Evolutionary conservation across 257 asterid species (phyloP).

Genomic region (Fraxinus cuspidata): DNA sequence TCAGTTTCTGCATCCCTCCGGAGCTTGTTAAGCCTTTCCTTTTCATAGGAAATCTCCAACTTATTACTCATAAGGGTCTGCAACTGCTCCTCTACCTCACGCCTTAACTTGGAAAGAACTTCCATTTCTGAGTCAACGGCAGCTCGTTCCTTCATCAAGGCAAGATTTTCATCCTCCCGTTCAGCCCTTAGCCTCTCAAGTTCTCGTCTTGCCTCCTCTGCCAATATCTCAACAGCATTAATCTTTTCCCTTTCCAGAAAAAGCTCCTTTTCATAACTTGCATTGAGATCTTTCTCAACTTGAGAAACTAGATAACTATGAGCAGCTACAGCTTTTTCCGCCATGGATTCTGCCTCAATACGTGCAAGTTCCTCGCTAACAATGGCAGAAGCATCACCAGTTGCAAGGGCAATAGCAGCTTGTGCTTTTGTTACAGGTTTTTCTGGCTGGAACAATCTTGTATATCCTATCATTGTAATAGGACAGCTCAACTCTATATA

Average conservation of each 20-base stretch:
- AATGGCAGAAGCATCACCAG: conserved; percentile 80
- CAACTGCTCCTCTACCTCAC: conserved; percentile 83
- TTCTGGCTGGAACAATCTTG: conserved; percentile 95
- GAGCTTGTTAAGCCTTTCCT: conserved; percentile 82
- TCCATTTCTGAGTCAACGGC: conserved; percentile 95
- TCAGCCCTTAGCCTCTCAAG: conserved; percentile 72
- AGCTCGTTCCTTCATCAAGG: conserved; percentile 81
- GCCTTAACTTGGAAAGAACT: conserved; percentile 73
- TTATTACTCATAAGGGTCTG: conserved; percentile 68
- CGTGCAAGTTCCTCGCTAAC: conserved; percentile 95
- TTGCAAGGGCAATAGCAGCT: conserved; percentile 90
- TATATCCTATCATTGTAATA: conserved; percentile 62
- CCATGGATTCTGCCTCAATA: conserved; percentile 95
- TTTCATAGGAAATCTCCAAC: conserved; percentile 79
- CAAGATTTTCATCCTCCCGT: conserved; percentile 74
- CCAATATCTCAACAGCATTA: conserved; percentile 70
- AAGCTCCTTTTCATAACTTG: conserved; percentile 74
- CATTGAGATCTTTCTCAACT: conserved; percentile 85
- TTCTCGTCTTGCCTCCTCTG: conserved; percentile 79
- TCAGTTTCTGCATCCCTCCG: conserved; percentile 77
- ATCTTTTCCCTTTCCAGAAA: conserved; percentile 72
- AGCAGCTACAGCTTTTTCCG: conserved; percentile 95
- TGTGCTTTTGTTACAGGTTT: conserved; percentile 98
- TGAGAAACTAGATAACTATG: conserved; percentile 88
- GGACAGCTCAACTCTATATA: conserved; percentile 5